These are phyloP conservation scores for Mucor racemosus DNA, from an alignment of 371 early-diverging fungal genomes.

Conservation along the genomic window DNA sequence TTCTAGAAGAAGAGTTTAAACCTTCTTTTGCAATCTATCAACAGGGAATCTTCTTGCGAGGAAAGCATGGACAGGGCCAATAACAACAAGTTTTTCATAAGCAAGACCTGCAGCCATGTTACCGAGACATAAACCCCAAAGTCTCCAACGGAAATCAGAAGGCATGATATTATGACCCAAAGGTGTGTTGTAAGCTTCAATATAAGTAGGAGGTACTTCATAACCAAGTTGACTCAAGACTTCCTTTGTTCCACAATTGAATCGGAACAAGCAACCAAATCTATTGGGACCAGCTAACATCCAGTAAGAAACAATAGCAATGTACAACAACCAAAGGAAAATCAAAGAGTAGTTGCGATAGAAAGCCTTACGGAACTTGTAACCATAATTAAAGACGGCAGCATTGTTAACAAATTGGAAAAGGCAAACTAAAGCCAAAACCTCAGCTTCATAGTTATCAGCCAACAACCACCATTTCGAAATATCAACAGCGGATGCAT, in stretches of 20 bases:
- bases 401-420: slow-evolving; percentile 69
- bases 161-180: slow-evolving; percentile 76
- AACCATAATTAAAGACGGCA: slow-evolving; percentile 69
- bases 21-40: slow-evolving; percentile 34
- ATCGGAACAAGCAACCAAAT: slow-evolving; percentile 67
- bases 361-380: slow-evolving; percentile 62
- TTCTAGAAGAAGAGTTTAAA: slow-evolving; percentile 16
- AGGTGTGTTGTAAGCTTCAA: slow-evolving; percentile 60
- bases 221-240: slow-evolving; percentile 51
- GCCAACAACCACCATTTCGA: slow-evolving; percentile 77
- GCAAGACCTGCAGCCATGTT: slow-evolving; percentile 33
- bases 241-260: slow-evolving; percentile 71
- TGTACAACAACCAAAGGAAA: slow-evolving; percentile 53
- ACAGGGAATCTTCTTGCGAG: slow-evolving; percentile 41
- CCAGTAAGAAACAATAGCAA: slow-evolving; percentile 59
- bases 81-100: slow-evolving; percentile 36
- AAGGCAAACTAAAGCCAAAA: slow-evolving; percentile 56
- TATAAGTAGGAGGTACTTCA: slow-evolving; percentile 40
- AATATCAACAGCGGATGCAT: slow-evolving; percentile 61
- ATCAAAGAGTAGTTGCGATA: slow-evolving; percentile 64
- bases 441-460: slow-evolving; percentile 74
- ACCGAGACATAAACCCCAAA: slow-evolving; percentile 52
- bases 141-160: slow-evolving; percentile 52
- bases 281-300: slow-evolving; percentile 69
- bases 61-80: slow-evolving; percentile 45